A percentile compares a stretch with the other conserved stretches of the same genome.
phyloP scores from a whole-genome alignment of 1,284 basidiomycete species.

The Marasmius tenuissimus region DNA sequence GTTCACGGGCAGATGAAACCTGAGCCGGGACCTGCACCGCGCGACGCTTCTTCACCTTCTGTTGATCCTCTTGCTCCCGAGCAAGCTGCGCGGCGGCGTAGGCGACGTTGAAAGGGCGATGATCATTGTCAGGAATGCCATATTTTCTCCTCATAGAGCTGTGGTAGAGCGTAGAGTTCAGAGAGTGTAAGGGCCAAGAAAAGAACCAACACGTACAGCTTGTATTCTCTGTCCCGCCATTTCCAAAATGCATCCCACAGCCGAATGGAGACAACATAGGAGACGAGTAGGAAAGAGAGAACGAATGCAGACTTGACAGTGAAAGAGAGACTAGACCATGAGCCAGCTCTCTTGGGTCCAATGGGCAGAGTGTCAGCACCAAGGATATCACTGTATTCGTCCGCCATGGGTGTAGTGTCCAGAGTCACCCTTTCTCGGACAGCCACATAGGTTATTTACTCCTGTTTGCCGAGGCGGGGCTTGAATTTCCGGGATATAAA shows the following conservation, averaged over 20 bases:
- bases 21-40: constrained; percentile 21
- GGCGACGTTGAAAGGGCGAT: constrained; percentile 80
- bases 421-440: constrained; percentile 17
- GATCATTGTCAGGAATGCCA: constrained; percentile 79
- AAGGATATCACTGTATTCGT: constrained; percentile 65
- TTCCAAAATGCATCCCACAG: constrained; percentile 43
- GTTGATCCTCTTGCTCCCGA: constrained; percentile 44
- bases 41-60: constrained; percentile 34
- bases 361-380: constrained; percentile 50
- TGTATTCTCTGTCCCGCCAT: constrained; percentile 58
- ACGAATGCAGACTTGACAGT: constrained; percentile 34
- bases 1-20: constrained; percentile 25
- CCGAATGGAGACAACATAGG: constrained; percentile 37
- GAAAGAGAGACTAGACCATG: constrained; percentile 34
- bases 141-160: constrained; percentile 64
- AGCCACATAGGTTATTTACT: constrained; percentile 3
- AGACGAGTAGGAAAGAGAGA: constrained; percentile 30
- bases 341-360: constrained; percentile 31
- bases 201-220: constrained; percentile 46
- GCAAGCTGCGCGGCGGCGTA: constrained; percentile 64
- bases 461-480: not conserved
- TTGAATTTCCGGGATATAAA: not conserved
- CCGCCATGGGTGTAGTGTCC: constrained; percentile 43
- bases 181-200: not conserved
- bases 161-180: not conserved